phyloP scores from a whole-genome alignment of 192 early-diverging fungal genomes.

The Coemansia sp. region DNA sequence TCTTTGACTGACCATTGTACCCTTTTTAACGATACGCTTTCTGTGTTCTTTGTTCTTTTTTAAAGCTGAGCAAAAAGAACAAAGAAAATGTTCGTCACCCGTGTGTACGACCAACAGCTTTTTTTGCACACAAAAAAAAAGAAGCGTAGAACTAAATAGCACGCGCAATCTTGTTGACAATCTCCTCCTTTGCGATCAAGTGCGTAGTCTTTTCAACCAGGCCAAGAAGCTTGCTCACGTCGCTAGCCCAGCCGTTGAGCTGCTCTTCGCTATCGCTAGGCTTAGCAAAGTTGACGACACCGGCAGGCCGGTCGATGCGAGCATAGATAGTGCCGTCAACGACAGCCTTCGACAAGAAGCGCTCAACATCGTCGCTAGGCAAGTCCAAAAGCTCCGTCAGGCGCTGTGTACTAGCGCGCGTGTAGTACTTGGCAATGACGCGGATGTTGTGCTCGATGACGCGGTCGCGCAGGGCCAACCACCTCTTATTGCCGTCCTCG shows the following conservation, averaged over 20 bases:
- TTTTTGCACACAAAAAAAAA: neutral
- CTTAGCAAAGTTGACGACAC: slow-evolving; percentile 84
- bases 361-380: slow-evolving; percentile 81
- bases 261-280: slow-evolving; percentile 86
- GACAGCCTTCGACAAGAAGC: slow-evolving; percentile 91
- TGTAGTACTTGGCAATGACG: slow-evolving; percentile 96
- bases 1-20: neutral
- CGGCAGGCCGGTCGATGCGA: slow-evolving; percentile 90
- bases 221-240: slow-evolving; percentile 83
- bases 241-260: slow-evolving; percentile 92
- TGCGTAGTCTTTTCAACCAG: slow-evolving; percentile 96
- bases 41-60: neutral
- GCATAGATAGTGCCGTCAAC: slow-evolving; percentile 96
- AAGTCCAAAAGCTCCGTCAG: slow-evolving; percentile 92
- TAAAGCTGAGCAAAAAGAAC: neutral
- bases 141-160: slow-evolving; percentile 38
- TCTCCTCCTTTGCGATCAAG: slow-evolving; percentile 89
- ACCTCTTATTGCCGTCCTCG: slow-evolving; percentile 79
- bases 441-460: slow-evolving; percentile 99
- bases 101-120: neutral
- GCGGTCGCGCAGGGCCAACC: slow-evolving; percentile 86
- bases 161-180: slow-evolving; percentile 81
- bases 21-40: too few relatives aligned
- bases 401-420: slow-evolving; percentile 80
- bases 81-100: neutral